Percentiles rank a stretch among this genome's conserved stretches.
phyloP scores from a whole-genome alignment of 352 stramenopile species.

The Elongisporangium prolatum region DNA sequence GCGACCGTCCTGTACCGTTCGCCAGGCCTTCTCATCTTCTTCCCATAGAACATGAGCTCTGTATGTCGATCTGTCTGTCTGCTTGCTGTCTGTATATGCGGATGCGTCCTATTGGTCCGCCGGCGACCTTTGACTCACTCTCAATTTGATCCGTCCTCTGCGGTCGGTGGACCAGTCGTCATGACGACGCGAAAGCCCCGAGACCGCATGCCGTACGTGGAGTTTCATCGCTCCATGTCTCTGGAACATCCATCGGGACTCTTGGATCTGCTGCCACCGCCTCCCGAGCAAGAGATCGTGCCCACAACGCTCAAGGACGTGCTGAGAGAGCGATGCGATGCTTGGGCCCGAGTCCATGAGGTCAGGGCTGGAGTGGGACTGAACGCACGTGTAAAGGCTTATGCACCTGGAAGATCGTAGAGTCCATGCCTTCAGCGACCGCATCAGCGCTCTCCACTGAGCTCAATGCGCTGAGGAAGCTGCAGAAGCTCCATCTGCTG shows the following conservation, averaged over 20 bases:
- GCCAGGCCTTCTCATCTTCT: background rate
- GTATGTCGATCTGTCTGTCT: constrained; percentile 11
- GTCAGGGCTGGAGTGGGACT: constrained; percentile 8
- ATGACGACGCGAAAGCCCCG: background rate
- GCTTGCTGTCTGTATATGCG: constrained; percentile 2
- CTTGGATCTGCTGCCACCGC: constrained; percentile 17
- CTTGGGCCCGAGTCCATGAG: constrained; percentile 33
- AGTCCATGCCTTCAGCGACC: constrained; percentile 14
- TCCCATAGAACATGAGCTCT: constrained; percentile 13
- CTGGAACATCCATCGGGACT: constrained; percentile 32
- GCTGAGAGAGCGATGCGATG: constrained; percentile 14
- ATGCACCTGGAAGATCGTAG: background rate
- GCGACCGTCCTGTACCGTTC: background rate
- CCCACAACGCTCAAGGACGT: constrained; percentile 15
- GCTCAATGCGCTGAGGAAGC: constrained; percentile 28
- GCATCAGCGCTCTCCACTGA: constrained; percentile 26
- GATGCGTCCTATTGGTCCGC: background rate
- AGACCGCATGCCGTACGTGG: constrained; percentile 25
- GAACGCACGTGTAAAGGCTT: background rate
- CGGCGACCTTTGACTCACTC: constrained; percentile 2
- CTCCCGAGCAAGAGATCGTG: constrained; percentile 1
- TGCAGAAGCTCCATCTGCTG: constrained; percentile 52
- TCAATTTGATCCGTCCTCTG: background rate
- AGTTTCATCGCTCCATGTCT: constrained; percentile 73
- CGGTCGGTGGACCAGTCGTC: constrained; percentile 3